Conservation (phyloP, 768 basidiomycete species). For the Rickenella mellea region DNA sequence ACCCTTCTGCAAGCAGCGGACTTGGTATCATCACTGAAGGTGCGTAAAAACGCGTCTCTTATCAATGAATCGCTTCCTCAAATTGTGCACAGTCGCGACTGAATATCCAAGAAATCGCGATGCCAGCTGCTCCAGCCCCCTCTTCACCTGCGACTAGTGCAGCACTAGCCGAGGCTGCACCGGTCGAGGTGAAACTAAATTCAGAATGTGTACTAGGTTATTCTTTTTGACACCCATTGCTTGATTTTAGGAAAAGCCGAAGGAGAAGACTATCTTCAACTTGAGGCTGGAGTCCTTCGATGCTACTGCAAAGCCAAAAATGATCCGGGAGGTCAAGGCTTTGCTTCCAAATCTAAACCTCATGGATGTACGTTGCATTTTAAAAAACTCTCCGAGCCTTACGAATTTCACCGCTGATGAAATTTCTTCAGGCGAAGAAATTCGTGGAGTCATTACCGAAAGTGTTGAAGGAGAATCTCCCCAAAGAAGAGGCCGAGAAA, state of each 20-base stretch:
- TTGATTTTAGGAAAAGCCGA: constrained; percentile 74
- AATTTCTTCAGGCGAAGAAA: constrained; percentile 78
- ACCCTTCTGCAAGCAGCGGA: constrained; percentile 93
- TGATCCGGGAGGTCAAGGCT: constrained; percentile 96
- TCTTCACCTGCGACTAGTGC: constrained; percentile 46
- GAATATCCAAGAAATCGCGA: constrained; percentile 95
- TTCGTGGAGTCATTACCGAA: constrained; percentile 95
- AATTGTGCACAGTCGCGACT: constrained; percentile 55
- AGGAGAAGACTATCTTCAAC: constrained; percentile 97
- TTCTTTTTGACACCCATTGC: not conserved
- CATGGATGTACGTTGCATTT: constrained; percentile 68
- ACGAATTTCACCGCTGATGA: constrained; percentile 2
- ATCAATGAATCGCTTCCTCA: not conserved
- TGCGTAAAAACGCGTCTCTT: constrained; percentile 21
- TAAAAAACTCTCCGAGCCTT: not conserved
- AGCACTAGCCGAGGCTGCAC: constrained; percentile 46
- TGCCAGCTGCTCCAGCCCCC: constrained; percentile 68
- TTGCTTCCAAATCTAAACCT: constrained; percentile 92
- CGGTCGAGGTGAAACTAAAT: constrained; percentile 42
- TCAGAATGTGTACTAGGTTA: not conserved
- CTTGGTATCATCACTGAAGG: constrained; percentile 87
- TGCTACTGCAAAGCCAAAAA: constrained; percentile 84
- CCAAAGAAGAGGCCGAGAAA: constrained; percentile 98
- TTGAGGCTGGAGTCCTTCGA: constrained; percentile 94
- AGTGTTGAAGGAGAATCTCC: constrained; percentile 84